Conservation (phyloP, 345 rosid genomes). For the Camelina laxa region DNA sequence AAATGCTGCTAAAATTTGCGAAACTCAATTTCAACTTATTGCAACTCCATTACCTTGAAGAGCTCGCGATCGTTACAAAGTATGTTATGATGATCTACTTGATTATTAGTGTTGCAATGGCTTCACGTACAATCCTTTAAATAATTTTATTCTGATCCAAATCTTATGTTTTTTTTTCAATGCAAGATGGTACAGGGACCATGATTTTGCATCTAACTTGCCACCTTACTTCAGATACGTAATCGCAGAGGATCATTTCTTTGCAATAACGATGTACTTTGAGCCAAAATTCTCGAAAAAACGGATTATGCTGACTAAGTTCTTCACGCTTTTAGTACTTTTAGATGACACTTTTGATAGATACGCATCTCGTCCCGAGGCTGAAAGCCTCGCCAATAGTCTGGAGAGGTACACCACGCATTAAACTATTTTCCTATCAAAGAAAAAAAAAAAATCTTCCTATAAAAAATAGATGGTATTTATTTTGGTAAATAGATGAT, state of each 20-base stretch:
- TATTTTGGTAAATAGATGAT: no score
- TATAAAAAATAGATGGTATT: no score
- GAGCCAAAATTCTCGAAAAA: neutral
- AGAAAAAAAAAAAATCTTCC: no score
- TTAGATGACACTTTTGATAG: no score
- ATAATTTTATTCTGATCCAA: no score
- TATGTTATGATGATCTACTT: neutral
- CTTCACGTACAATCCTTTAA: no score
- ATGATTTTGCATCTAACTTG: neutral
- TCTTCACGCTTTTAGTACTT: no score
- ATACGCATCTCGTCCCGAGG: no score
- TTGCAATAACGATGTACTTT: neutral
- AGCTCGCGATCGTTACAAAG: slow-evolving; percentile 28
- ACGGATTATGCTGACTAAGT: neutral
- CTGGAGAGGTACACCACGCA: neutral
- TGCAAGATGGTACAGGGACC: slow-evolving; percentile 29
- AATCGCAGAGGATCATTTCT: neutral
- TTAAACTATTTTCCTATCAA: no score
- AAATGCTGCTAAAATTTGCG: slow-evolving; percentile 27
- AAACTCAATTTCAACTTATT: slow-evolving; percentile 29
- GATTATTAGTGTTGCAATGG: neutral
- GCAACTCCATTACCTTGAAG: slow-evolving; percentile 30
- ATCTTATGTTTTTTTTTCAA: neutral
- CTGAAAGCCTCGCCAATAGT: no score
- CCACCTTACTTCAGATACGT: slow-evolving; percentile 28